phyloP scores from a whole-genome alignment of 1,284 basidiomycete species.

The Pseudozyma hubeiensis region DNA sequence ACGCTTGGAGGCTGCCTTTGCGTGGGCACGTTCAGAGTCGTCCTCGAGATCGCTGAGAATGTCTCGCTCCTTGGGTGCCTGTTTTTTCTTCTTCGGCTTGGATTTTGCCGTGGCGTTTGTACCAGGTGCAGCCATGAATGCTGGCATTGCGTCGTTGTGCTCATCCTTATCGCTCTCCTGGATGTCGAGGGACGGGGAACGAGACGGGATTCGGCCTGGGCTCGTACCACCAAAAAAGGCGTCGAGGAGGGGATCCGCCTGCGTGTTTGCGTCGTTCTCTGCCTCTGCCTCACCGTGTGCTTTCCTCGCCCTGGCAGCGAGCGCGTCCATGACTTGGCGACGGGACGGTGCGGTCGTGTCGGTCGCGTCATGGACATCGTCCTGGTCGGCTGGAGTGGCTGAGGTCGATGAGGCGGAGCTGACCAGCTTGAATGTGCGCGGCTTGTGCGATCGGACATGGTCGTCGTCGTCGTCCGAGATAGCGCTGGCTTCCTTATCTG shows the following conservation, averaged over 20 bases:
- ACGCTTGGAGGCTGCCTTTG: slow-evolving; percentile 28
- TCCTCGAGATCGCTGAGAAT: slow-evolving; percentile 38
- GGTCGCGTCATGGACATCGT: not conserved
- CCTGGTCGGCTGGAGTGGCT: slow-evolving; percentile 6
- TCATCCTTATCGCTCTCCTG: slow-evolving; percentile 41
- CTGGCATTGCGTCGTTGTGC: slow-evolving; percentile 42
- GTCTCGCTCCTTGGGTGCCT: slow-evolving; percentile 18
- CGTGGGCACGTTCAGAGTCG: slow-evolving; percentile 23
- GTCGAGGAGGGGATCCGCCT: slow-evolving; percentile 27
- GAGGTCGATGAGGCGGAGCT: slow-evolving; percentile 25
- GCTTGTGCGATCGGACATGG: slow-evolving; percentile 1
- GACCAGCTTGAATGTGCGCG: slow-evolving; percentile 33
- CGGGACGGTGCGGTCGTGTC: slow-evolving; percentile 8
- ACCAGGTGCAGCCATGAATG: slow-evolving; percentile 17
- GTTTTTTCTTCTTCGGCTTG: slow-evolving; percentile 18
- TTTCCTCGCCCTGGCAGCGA: slow-evolving; percentile 28
- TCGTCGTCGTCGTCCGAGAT: slow-evolving; percentile 20
- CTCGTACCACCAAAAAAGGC: slow-evolving; percentile 26
- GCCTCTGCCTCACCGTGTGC: slow-evolving; percentile 15
- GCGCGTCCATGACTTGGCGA: slow-evolving; percentile 35
- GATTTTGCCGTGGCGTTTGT: slow-evolving; percentile 1
- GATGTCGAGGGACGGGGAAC: slow-evolving; percentile 41
- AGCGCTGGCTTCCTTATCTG: slow-evolving; percentile 12
- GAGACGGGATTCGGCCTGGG: slow-evolving; percentile 13
- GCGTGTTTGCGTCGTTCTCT: not conserved